Evolutionary conservation across 192 early-diverging fungal species (phyloP).

Genomic region (Coemansia sp.): DNA sequence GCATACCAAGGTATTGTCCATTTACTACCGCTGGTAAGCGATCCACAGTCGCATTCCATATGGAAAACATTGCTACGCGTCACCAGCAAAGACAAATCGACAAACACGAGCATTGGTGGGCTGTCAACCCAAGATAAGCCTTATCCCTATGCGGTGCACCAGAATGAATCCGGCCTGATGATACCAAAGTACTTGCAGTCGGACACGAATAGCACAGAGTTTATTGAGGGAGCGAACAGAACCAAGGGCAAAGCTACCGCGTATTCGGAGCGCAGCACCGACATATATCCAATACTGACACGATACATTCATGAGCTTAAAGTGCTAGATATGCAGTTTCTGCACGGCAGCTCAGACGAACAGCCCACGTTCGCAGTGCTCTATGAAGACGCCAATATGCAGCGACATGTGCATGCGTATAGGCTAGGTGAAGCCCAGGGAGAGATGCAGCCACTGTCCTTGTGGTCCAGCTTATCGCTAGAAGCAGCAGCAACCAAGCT

Average conservation of each 20-base stretch:
- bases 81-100: background rate
- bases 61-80: conserved; percentile 13
- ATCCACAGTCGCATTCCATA: background rate
- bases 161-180: conserved; percentile 10
- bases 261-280: conserved; percentile 22
- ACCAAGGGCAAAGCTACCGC: conserved; percentile 44
- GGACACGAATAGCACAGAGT: background rate
- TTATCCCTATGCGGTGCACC: conserved; percentile 34
- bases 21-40: conserved; percentile 57
- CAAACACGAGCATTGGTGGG: background rate
- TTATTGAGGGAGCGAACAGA: background rate
- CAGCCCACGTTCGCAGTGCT: conserved; percentile 37
- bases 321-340: conserved; percentile 40
- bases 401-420: conserved; percentile 40
- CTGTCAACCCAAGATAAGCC: background rate
- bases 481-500: conserved; percentile 18
- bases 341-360: conserved; percentile 2
- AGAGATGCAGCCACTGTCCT: conserved; percentile 15
- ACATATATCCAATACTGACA: conserved; percentile 29
- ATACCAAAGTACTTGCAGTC: conserved; percentile 21
- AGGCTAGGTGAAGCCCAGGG: conserved; percentile 10
- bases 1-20: conserved; percentile 70
- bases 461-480: conserved; percentile 26
- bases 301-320: conserved; percentile 43
- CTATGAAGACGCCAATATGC: conserved; percentile 39